Evolutionary conservation across 1,284 basidiomycete genomes (phyloP).

Genomic region (Coniferiporia sulphurascens): DNA sequence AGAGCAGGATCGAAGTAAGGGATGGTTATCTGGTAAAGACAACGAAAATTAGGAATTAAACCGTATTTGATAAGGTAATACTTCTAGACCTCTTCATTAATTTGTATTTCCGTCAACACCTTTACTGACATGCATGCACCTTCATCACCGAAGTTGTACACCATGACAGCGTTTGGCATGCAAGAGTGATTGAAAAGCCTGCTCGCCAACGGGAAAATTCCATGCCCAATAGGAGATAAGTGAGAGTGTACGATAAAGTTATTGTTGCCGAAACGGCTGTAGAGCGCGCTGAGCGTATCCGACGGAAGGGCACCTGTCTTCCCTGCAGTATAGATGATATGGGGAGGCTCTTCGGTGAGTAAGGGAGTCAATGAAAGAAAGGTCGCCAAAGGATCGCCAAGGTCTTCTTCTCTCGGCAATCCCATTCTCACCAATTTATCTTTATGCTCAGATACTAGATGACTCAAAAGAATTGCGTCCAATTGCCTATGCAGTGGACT

Average conservation of each 20-base stretch:
- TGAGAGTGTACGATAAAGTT: conserved; percentile 73
- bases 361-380: conserved; percentile 51
- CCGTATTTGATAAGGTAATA: conserved; percentile 2
- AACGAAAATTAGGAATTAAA: background rate
- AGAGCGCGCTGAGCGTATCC: conserved; percentile 28
- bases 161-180: conserved; percentile 62
- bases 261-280: conserved; percentile 66
- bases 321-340: conserved; percentile 18
- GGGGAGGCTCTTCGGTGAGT: conserved; percentile 22
- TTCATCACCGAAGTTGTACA: conserved; percentile 43
- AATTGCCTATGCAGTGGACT: conserved; percentile 48
- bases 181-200: conserved; percentile 76
- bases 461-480: conserved; percentile 59
- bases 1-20: conserved; percentile 75
- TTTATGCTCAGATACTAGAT: conserved; percentile 42
- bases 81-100: conserved; percentile 56
- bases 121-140: conserved; percentile 55
- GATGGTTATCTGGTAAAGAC: conserved; percentile 49
- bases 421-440: background rate
- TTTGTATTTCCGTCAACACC: conserved; percentile 48
- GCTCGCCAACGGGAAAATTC: conserved; percentile 67
- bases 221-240: conserved; percentile 60
- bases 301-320: conserved; percentile 27
- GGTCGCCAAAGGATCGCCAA: conserved; percentile 29
- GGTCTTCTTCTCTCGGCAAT: conserved; percentile 21